These are phyloP conservation scores for Boletus vermiculosoides DNA, from an alignment of 768 basidiomycete species.

Conservation along the genomic window DNA sequence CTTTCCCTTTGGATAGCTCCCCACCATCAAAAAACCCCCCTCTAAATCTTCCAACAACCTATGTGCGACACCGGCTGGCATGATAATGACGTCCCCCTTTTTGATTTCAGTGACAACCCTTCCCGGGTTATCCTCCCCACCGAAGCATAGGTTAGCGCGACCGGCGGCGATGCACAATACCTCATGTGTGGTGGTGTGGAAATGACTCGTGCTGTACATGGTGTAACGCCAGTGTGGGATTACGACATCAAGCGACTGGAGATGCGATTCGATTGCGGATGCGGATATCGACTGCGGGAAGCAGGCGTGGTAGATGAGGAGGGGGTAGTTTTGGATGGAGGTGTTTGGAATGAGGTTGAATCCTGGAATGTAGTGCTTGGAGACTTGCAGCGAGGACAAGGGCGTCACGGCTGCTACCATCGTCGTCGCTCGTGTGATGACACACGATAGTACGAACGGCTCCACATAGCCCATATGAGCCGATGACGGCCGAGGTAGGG, in stretches of 20 bases:
- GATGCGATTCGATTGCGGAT: slow-evolving; percentile 34
- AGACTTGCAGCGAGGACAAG: slow-evolving; percentile 26
- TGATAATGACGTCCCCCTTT: slow-evolving; percentile 36
- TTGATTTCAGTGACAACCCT: slow-evolving; percentile 31
- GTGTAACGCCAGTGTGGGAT: slow-evolving; percentile 42
- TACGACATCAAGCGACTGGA: slow-evolving; percentile 34
- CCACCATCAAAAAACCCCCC: slow-evolving; percentile 4
- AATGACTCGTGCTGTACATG: slow-evolving; percentile 42
- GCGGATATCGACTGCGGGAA: slow-evolving; percentile 25
- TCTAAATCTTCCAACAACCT: slow-evolving; percentile 32
- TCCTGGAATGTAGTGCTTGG: slow-evolving; percentile 34
- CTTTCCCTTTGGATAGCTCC: slow-evolving; percentile 37
- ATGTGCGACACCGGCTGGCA: slow-evolving; percentile 41
- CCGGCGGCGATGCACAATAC: slow-evolving; percentile 35
- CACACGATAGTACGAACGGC: background rate
- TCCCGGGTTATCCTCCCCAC: slow-evolving; percentile 37
- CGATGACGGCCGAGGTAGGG: background rate
- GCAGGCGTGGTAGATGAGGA: slow-evolving; percentile 38
- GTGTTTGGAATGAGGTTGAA: slow-evolving; percentile 37
- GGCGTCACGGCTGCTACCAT: background rate
- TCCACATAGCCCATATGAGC: no score
- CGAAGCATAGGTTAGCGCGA: no score
- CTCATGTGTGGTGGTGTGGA: slow-evolving; percentile 45
- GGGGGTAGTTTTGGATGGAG: slow-evolving; percentile 34
- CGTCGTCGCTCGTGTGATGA: slow-evolving; percentile 2